Evolutionary conservation across 2,329 filamentous ascomycete species (phyloP).

Genomic region (Pyricularia grisea): DNA sequence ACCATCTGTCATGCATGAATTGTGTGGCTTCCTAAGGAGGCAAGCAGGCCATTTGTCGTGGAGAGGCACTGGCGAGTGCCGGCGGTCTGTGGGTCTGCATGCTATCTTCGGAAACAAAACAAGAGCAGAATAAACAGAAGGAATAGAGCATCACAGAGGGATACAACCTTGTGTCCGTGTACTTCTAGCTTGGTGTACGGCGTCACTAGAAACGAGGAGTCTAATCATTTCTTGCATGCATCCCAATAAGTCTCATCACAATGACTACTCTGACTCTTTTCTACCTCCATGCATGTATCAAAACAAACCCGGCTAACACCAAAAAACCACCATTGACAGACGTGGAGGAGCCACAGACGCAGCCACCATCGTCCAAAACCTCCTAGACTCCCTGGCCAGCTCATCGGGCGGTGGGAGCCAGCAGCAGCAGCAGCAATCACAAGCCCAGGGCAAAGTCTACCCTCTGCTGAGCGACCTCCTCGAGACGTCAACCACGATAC

Average conservation of each 20-base stretch:
- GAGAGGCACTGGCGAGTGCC: background rate
- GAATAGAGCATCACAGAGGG: background rate
- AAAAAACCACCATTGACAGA: constrained; percentile 35
- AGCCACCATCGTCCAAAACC: constrained; percentile 73
- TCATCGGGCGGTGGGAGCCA: constrained; percentile 29
- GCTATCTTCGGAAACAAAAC: background rate
- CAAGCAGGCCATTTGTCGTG: background rate
- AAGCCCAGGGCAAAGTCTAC: constrained; percentile 52
- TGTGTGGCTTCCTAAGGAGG: background rate
- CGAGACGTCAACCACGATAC: constrained; percentile 65
- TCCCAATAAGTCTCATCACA: background rate
- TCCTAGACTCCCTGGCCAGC: constrained; percentile 72
- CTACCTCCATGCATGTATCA: background rate
- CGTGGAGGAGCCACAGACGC: constrained; percentile 56
- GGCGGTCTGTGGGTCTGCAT: background rate
- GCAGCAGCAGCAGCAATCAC: constrained; percentile 17
- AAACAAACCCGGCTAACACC: constrained; percentile 28
- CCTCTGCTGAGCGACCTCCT: constrained; percentile 83
- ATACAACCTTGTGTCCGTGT: constrained; percentile 3
- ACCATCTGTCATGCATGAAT: background rate
- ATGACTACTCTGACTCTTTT: constrained; percentile 17
- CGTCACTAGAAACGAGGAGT: background rate
- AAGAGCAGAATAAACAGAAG: background rate
- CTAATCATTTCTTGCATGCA: background rate
- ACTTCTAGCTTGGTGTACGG: constrained; percentile 8